Evolutionary conservation across 352 stramenopile genomes (phyloP).

Genomic region (Phytophthora sojae): DNA sequence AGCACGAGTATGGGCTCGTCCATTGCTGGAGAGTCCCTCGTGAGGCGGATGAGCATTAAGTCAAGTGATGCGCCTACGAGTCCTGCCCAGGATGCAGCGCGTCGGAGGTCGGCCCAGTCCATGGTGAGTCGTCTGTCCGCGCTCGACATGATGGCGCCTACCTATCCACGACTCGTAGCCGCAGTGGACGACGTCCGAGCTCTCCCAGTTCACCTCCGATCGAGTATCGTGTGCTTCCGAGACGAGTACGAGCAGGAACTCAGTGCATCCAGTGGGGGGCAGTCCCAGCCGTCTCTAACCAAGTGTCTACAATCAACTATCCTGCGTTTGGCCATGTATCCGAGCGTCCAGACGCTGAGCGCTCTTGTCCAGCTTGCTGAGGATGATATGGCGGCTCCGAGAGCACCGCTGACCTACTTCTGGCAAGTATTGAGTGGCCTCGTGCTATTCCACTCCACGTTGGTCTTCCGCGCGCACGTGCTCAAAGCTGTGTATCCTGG

Average conservation of each 20-base stretch:
- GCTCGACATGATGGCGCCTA: conserved; percentile 31
- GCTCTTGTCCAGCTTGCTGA: conserved; percentile 22
- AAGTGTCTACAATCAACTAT: conserved; percentile 53
- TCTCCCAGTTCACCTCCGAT: conserved; percentile 40
- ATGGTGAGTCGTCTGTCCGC: conserved; percentile 33
- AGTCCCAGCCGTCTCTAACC: conserved; percentile 30
- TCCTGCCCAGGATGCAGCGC: neutral
- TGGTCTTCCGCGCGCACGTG: conserved; percentile 32
- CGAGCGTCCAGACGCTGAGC: conserved; percentile 21
- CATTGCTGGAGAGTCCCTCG: neutral
- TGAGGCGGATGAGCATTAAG: conserved; percentile 7
- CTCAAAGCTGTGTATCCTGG: conserved; percentile 18
- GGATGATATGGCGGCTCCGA: conserved; percentile 7
- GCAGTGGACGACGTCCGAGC: conserved; percentile 22
- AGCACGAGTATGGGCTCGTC: neutral
- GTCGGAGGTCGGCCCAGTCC: conserved; percentile 28
- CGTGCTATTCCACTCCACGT: conserved; percentile 51
- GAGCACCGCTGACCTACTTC: neutral
- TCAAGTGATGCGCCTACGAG: neutral
- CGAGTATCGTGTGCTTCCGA: conserved; percentile 40
- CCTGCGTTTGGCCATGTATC: conserved; percentile 44
- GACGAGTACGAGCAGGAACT: conserved; percentile 22
- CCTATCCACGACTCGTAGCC: conserved; percentile 44
- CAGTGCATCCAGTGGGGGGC: neutral
- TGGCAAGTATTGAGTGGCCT: conserved; percentile 49